These are phyloP conservation scores for Suillus cothurnatus DNA, from an alignment of 768 basidiomycete genomes.

Conservation along the genomic window DNA sequence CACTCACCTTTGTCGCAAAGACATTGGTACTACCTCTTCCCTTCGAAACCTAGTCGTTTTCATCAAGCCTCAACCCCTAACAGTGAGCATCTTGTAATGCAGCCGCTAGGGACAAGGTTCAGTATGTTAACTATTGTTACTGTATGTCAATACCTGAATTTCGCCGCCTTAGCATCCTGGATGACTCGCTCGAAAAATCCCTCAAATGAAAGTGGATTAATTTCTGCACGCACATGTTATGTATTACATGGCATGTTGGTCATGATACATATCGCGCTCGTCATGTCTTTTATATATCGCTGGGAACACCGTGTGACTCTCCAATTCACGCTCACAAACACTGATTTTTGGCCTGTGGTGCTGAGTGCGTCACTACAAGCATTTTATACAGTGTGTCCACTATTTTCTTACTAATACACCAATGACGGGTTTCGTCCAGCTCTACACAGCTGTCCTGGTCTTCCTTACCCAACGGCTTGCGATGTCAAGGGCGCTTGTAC, in stretches of 20 bases:
- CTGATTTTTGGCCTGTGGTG: no score
- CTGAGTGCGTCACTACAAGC: no score
- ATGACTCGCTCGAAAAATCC: not conserved
- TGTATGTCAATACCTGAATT: not conserved
- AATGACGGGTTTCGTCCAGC: no score
- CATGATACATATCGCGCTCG: slow-evolving; percentile 12
- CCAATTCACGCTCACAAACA: no score
- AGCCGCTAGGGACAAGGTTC: not conserved
- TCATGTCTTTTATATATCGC: no score
- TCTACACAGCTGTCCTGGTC: no score
- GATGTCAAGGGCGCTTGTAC: no score
- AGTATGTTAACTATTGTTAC: not conserved
- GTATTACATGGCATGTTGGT: not conserved
- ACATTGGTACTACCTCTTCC: not conserved
- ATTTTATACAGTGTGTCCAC: no score
- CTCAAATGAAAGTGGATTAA: not conserved
- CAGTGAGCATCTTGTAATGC: not conserved
- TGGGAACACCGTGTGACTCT: no score
- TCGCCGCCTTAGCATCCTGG: not conserved
- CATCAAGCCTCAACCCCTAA: not conserved
- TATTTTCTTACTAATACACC: no score
- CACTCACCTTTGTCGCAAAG: not conserved
- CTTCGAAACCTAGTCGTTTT: not conserved
- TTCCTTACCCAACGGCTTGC: no score
- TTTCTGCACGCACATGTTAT: not conserved